phyloP scores from a whole-genome alignment of 2,329 filamentous ascomycete species.

The Dothiorella sarmentorum region DNA sequence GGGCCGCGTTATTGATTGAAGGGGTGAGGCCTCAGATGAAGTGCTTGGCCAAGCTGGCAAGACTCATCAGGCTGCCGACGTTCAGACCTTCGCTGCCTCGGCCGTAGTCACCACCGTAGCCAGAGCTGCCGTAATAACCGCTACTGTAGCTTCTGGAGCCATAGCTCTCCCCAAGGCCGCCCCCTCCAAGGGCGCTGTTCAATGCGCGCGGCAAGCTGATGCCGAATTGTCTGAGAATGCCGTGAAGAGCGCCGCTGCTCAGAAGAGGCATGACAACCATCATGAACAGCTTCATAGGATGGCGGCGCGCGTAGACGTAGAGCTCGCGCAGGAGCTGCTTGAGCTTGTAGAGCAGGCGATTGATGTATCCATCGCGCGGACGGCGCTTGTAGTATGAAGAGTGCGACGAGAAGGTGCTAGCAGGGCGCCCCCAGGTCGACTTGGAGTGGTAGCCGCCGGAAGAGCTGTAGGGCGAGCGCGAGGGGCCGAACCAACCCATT shows the following conservation, averaged over 20 bases:
- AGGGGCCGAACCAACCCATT: slow-evolving; percentile 38
- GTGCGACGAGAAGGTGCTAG: slow-evolving; percentile 29
- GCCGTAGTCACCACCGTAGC: slow-evolving; percentile 36
- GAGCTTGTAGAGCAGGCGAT: slow-evolving; percentile 69
- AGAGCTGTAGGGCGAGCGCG: slow-evolving; percentile 28
- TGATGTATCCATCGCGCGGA: slow-evolving; percentile 74
- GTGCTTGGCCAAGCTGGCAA: slow-evolving; percentile 14
- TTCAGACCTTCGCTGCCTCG: slow-evolving; percentile 10
- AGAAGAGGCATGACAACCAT: slow-evolving; percentile 84
- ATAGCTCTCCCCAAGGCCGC: slow-evolving; percentile 25
- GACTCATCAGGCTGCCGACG: slow-evolving; percentile 16
- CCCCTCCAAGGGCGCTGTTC: slow-evolving; percentile 34
- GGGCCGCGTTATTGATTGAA: neutral
- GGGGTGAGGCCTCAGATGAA: slow-evolving; percentile 5
- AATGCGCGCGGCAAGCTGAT: slow-evolving; percentile 67
- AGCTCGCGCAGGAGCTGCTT: slow-evolving; percentile 78
- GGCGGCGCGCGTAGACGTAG: slow-evolving; percentile 72
- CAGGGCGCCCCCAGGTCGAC: slow-evolving; percentile 31
- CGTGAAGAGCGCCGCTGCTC: slow-evolving; percentile 76
- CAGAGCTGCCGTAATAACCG: slow-evolving; percentile 46
- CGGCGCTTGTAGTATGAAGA: slow-evolving; percentile 72
- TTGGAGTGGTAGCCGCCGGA: slow-evolving; percentile 27
- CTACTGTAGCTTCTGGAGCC: slow-evolving; percentile 26
- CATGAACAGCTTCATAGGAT: slow-evolving; percentile 88
- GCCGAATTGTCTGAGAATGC: slow-evolving; percentile 74